Evolutionary conservation across 208 protist genomes (phyloP).

Genomic region (Trypanosoma melophagium): DNA sequence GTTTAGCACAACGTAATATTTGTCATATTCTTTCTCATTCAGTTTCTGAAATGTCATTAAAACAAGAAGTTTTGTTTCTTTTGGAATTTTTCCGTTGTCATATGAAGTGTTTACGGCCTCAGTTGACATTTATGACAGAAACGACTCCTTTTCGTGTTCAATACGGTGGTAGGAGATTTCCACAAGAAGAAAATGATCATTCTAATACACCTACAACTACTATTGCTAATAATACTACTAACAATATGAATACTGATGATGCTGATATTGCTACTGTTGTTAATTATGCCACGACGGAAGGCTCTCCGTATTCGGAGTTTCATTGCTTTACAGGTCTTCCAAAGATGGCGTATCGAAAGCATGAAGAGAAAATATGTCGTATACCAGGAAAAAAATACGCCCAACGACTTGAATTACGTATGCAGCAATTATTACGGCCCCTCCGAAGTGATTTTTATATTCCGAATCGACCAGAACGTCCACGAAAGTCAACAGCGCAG

Average conservation of each 20-base stretch:
- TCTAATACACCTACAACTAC: too few relatives aligned
- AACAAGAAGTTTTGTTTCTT: conserved; percentile 2
- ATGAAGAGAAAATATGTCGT: background rate
- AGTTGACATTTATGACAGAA: conserved; percentile 20
- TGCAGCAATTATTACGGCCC: conserved; percentile 17
- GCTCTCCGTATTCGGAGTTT: conserved; percentile 19
- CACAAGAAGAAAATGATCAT: too few relatives aligned
- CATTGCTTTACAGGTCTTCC: conserved; percentile 17
- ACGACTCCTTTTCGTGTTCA: conserved; percentile 45
- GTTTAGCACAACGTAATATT: conserved; percentile 12
- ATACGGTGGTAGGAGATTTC: conserved; percentile 29
- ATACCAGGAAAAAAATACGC: background rate
- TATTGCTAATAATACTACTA: background rate
- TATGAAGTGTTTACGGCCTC: conserved; percentile 7
- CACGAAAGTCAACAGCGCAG: background rate
- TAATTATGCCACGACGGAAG: background rate
- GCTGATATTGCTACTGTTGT: background rate
- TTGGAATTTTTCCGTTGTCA: conserved; percentile 27
- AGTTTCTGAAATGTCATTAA: background rate
- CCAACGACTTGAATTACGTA: conserved; percentile 1
- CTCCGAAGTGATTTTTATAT: conserved; percentile 9
- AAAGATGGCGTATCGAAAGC: background rate
- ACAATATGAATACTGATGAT: background rate
- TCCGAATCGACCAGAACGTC: background rate
- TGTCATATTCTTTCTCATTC: conserved; percentile 6